Evolutionary conservation across 2,329 filamentous ascomycete species (phyloP).

Genomic region (Cadophora gregata): DNA sequence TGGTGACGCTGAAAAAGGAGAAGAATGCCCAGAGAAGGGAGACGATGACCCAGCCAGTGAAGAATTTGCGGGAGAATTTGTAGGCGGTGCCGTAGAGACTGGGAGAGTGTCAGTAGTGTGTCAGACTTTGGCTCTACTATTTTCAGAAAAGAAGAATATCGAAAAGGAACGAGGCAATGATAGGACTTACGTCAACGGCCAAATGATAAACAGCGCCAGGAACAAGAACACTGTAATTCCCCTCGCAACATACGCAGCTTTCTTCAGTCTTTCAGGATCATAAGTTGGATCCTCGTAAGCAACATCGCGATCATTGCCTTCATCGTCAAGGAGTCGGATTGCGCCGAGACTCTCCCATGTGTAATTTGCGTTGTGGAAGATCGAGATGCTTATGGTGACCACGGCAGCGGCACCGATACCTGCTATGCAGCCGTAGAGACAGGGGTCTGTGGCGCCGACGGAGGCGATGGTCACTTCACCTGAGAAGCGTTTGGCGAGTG

Average conservation of each 20-base stretch:
- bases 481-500: conserved; percentile 23
- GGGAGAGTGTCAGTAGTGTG: background rate
- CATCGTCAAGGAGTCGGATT: conserved; percentile 20
- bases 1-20: conserved; percentile 22
- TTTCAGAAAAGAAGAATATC: background rate
- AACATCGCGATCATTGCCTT: conserved; percentile 20
- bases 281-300: conserved; percentile 23
- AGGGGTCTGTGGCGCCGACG: conserved; percentile 21
- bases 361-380: conserved; percentile 23
- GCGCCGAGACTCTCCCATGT: conserved; percentile 19
- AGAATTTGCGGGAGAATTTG: conserved; percentile 21
- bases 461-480: conserved; percentile 22
- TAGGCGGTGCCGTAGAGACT: conserved; percentile 22
- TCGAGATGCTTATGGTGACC: conserved; percentile 21
- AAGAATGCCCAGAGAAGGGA: conserved; percentile 23
- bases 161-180: background rate
- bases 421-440: conserved; percentile 25
- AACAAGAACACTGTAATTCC: conserved; percentile 23
- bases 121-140: background rate
- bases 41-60: conserved; percentile 23
- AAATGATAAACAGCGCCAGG: conserved; percentile 24
- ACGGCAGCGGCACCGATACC: conserved; percentile 23
- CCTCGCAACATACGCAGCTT: conserved; percentile 22
- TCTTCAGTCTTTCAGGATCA: conserved; percentile 20
- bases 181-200: conserved; percentile 23